phyloP scores from a whole-genome alignment of 192 early-diverging fungal species.

The Oehlia diaphana region DNA sequence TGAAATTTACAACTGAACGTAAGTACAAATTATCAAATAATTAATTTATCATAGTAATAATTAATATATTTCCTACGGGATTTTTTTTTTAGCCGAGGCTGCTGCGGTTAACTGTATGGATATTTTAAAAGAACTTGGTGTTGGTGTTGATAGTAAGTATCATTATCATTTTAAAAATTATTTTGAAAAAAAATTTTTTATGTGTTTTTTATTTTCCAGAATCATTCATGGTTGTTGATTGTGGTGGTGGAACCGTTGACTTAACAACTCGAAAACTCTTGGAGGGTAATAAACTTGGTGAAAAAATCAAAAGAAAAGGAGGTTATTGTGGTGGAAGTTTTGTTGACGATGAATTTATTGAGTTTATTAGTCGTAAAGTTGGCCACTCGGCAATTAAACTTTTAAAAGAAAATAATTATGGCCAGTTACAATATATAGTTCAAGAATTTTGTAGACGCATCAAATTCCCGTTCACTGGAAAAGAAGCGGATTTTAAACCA shows the following conservation, averaged over 20 bases:
- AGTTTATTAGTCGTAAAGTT: background rate
- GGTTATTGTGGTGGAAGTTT: slow-evolving; percentile 47
- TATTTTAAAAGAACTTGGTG: background rate
- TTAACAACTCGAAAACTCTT: slow-evolving; percentile 22
- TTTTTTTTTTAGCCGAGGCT: slow-evolving; percentile 5
- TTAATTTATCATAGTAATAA: too few species aligned
- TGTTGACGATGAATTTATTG: slow-evolving; percentile 38
- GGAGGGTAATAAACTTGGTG: slow-evolving; percentile 31
- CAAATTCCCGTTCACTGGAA: background rate
- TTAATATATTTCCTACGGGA: too few species aligned
- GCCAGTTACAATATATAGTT: slow-evolving; percentile 6
- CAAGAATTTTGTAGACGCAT: background rate
- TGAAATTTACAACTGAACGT: slow-evolving; percentile 16
- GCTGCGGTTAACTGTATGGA: slow-evolving; percentile 1
- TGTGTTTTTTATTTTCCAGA: slow-evolving; percentile 1
- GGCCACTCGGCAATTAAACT: background rate
- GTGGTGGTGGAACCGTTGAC: slow-evolving; percentile 46
- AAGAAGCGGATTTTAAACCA: background rate
- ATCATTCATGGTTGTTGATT: slow-evolving; percentile 40
- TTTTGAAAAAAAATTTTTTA: too few species aligned
- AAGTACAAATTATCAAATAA: background rate
- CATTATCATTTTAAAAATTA: background rate
- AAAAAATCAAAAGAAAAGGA: slow-evolving; percentile 49
- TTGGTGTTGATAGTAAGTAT: background rate
- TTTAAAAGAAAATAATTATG: background rate